A percentile compares a stretch with the other conserved stretches of the same genome.
Evolutionary conservation across 2,329 filamentous ascomycete genomes (phyloP).

Genomic region (Atkinsonella hypoxylon): DNA sequence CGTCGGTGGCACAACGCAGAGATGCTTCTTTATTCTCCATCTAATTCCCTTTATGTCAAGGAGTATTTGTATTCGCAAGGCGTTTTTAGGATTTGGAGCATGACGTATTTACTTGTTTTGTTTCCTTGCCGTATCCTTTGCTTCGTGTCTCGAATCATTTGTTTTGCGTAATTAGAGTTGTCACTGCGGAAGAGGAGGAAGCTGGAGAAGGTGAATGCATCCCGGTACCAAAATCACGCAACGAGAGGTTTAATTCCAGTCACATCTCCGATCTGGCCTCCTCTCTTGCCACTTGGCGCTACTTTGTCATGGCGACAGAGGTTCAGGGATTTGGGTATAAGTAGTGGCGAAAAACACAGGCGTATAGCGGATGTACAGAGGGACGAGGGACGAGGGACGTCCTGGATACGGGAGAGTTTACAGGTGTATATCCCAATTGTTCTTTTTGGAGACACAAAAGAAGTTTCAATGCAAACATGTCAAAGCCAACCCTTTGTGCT

Average conservation of each 20-base stretch:
- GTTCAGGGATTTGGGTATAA: constrained; percentile 1
- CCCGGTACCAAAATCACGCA: background rate
- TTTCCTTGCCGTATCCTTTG: constrained; percentile 10
- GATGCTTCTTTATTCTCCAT: constrained; percentile 11
- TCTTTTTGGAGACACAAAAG: constrained; percentile 6
- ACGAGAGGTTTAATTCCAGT: background rate
- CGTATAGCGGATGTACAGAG: background rate
- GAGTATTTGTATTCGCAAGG: constrained; percentile 20
- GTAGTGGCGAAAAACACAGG: constrained; percentile 16
- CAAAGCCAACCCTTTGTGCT: background rate
- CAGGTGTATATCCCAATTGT: constrained; percentile 5
- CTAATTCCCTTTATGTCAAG: constrained; percentile 5
- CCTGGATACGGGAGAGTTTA: constrained; percentile 9
- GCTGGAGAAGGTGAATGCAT: background rate
- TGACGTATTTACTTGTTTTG: constrained; percentile 12
- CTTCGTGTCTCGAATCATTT: constrained; percentile 6
- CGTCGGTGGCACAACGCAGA: constrained; percentile 6
- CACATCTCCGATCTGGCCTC: background rate
- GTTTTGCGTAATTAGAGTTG: constrained; percentile 11
- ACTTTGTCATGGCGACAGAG: background rate
- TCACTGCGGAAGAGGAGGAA: background rate
- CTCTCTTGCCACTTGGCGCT: background rate
- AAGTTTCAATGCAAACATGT: background rate
- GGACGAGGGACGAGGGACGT: background rate
- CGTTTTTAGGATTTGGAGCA: constrained; percentile 18